These are phyloP conservation scores for Hypsizygus marmoreus DNA, from an alignment of 768 basidiomycete species.

Conservation along the genomic window DNA sequence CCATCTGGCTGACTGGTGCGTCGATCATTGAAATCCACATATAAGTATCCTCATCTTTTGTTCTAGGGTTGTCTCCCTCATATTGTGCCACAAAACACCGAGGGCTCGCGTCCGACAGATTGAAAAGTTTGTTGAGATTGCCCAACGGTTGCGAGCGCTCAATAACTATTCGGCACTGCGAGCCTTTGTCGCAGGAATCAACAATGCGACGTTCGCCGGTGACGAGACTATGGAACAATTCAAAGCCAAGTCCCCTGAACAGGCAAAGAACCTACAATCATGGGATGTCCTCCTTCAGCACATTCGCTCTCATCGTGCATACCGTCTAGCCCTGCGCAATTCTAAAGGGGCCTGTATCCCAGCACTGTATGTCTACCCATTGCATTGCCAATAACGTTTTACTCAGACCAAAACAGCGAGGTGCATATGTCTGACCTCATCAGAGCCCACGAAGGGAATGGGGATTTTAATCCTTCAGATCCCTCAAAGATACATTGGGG, in stretches of 20 bases:
- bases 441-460: conserved; percentile 83
- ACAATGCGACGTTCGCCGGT: conserved; percentile 76
- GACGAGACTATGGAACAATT: conserved; percentile 78
- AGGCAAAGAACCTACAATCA: conserved; percentile 75
- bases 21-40: conserved; percentile 6
- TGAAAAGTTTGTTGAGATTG: conserved; percentile 87
- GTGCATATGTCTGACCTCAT: conserved; percentile 91
- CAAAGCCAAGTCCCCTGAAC: conserved; percentile 63
- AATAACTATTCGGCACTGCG: conserved; percentile 95
- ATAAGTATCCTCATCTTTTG: conserved; percentile 5
- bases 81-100: conserved; percentile 82
- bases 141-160: conserved; percentile 71
- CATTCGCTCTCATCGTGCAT: conserved; percentile 83
- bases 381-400: no score
- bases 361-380: conserved; percentile 57
- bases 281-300: conserved; percentile 86
- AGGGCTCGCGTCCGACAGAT: conserved; percentile 78
- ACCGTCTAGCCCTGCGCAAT: conserved; percentile 84
- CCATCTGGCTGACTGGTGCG: conserved; percentile 81
- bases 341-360: conserved; percentile 89
- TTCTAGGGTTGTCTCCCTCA: conserved; percentile 86
- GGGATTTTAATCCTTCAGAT: conserved; percentile 67
- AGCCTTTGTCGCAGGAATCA: conserved; percentile 93
- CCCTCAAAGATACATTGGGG: conserved; percentile 88
- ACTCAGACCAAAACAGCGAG: conserved; percentile 76